Percentiles rank a stretch among this genome's conserved stretches.
Evolutionary conservation across 164 flowering plant species (phyloP).

Genomic region (Pachysandra terminalis): DNA sequence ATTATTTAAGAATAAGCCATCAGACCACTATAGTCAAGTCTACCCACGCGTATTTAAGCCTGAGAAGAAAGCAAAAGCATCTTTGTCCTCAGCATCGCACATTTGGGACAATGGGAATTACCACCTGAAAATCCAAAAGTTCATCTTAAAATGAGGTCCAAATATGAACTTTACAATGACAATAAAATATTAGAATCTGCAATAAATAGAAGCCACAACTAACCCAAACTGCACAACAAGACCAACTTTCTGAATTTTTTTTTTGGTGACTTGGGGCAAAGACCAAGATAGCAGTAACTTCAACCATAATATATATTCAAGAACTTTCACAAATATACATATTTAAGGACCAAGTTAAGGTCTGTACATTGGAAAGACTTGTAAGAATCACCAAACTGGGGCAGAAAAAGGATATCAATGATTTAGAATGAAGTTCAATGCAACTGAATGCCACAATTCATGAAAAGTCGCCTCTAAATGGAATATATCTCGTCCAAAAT

Average conservation of each 20-base stretch:
- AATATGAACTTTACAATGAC: background rate
- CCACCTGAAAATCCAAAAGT: background rate
- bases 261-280: background rate
- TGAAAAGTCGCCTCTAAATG: no score
- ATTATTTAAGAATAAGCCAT: slow-evolving; percentile 5
- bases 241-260: background rate
- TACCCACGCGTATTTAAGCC: background rate
- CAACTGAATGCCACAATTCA: no score
- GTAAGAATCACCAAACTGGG: no score
- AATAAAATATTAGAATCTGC: background rate
- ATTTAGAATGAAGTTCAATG: no score
- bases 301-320: background rate
- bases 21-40: slow-evolving; percentile 8
- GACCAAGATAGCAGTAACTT: background rate
- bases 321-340: no score
- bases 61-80: slow-evolving; percentile 11
- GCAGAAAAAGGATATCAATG: no score
- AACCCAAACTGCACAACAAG: background rate
- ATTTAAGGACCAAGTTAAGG: no score
- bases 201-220: background rate
- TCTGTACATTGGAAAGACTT: no score
- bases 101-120: slow-evolving; percentile 9
- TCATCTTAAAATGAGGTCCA: no score
- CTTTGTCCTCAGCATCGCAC: slow-evolving; percentile 43
- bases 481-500: no score